These are phyloP conservation scores for Mycogone perniciosa DNA, from an alignment of 2,329 filamentous ascomycete genomes.

Conservation along the genomic window DNA sequence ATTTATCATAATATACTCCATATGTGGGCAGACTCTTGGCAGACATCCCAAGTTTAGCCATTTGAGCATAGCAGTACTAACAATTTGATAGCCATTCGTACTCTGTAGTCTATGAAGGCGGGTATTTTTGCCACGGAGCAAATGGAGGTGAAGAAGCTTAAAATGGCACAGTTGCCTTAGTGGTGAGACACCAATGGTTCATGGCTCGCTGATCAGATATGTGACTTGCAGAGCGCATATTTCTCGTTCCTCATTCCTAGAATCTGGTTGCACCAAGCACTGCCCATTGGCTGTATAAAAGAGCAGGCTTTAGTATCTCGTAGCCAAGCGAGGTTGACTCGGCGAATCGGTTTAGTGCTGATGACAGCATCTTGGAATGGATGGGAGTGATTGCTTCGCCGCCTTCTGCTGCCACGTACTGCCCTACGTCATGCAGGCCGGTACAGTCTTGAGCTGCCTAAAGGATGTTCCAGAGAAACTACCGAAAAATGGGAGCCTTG, in stretches of 20 bases:
- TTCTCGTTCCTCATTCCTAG: neutral
- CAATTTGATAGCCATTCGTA: too few relatives aligned
- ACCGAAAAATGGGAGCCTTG: neutral
- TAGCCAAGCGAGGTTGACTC: neutral
- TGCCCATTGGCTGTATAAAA: too few relatives aligned
- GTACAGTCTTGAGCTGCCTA: constrained; percentile 1
- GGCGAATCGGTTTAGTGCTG: neutral
- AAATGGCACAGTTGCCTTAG: neutral
- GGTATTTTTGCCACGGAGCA: neutral
- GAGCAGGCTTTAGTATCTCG: too few relatives aligned
- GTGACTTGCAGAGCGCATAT: neutral
- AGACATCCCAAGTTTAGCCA: neutral
- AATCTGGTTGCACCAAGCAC: neutral
- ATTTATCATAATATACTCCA: too few relatives aligned
- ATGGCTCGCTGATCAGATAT: neutral
- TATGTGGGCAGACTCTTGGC: neutral
- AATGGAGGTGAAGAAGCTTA: neutral
- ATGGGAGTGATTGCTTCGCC: constrained; percentile 2
- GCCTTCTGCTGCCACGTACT: constrained; percentile 16
- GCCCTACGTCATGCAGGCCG: constrained; percentile 16
- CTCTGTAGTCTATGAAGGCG: too few relatives aligned
- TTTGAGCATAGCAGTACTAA: too few relatives aligned
- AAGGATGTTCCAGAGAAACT: neutral
- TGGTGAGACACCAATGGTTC: neutral
- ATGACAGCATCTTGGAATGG: constrained; percentile 20